Base-by-base conservation (phyloP, 2,329 filamentous ascomycete species). In the Fusarium longipes region DNA sequence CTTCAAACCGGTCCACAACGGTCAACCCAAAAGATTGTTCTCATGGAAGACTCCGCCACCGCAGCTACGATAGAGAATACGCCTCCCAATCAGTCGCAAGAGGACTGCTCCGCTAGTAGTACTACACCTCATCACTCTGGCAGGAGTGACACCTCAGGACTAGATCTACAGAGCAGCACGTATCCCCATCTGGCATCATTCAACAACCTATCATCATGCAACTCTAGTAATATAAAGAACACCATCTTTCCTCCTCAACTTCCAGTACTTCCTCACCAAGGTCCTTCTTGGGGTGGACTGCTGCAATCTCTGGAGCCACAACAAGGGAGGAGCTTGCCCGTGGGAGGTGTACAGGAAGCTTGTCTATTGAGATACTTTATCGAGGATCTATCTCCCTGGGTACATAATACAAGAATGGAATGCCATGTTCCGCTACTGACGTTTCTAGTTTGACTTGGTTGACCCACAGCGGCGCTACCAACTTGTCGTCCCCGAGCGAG, bases 311-410 rank as follows among this genome's bases (percentile, higher is more conserved):
- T 70, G 0, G 62, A 71, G 2, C 57, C 56, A 8, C 59, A 54
- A 5, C 39, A 40, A 9, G 32, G 49, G 1, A 30, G 38, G 5
- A 40, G 61, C 0, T 27, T 44, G 2, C 45, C 54, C 0, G 20
- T 65, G 0, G 40, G 60, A 0, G 49, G 54, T 0, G 54, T 72
- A 0, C 70, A 72, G 20, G 70, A 72, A 43, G 70, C 70, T 0
- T 72, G 65, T 7, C 53, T 72, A 0, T n/a, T 72, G 0, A 54
- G 70, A 3, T 72, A 72, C 11, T 72, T 67, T 1, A 59, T 72
- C 2, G 64, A 69, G 4, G 60, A 70, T 8, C 6, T 72, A 0
- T 65, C 70, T 0, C 65, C 70, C 1, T 72, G 69, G 70, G 70
- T 72, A 42, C 2, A 1, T 6, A 3, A 3, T n/a, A n/a, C 15